Percentiles rank a stretch among this genome's conserved stretches.
Evolutionary conservation across 345 rosid genomes (phyloP).

Genomic region (Melaleuca alternifolia): DNA sequence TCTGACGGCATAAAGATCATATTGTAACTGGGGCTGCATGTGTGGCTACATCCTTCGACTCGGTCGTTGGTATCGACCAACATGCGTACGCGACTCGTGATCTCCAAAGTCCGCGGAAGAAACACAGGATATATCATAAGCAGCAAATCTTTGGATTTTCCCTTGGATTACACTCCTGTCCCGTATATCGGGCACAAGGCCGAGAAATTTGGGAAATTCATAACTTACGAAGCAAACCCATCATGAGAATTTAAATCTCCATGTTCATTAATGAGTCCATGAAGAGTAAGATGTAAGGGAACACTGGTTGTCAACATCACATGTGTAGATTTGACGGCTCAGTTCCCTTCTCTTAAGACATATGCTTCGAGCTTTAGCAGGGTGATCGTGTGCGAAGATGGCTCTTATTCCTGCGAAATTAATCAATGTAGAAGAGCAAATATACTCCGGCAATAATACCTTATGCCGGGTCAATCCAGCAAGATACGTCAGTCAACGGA

Average conservation of each 20-base stretch:
- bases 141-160: neutral
- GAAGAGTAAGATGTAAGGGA: neutral
- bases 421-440: neutral
- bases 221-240: neutral
- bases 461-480: neutral
- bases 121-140: neutral
- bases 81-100: neutral
- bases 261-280: neutral
- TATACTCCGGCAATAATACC: neutral
- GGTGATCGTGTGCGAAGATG: neutral
- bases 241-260: neutral
- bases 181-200: neutral
- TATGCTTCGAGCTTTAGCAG: neutral
- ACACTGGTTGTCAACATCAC: neutral
- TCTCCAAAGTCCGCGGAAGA: neutral
- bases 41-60: neutral
- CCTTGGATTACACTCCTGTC: neutral
- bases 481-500: neutral
- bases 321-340: neutral
- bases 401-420: neutral
- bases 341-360: neutral
- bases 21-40: neutral
- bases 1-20: neutral
- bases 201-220: neutral
- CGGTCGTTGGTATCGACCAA: neutral